Base-by-base conservation (phyloP, 352 stramenopile species). In the Globisporangium spiculum region DNA sequence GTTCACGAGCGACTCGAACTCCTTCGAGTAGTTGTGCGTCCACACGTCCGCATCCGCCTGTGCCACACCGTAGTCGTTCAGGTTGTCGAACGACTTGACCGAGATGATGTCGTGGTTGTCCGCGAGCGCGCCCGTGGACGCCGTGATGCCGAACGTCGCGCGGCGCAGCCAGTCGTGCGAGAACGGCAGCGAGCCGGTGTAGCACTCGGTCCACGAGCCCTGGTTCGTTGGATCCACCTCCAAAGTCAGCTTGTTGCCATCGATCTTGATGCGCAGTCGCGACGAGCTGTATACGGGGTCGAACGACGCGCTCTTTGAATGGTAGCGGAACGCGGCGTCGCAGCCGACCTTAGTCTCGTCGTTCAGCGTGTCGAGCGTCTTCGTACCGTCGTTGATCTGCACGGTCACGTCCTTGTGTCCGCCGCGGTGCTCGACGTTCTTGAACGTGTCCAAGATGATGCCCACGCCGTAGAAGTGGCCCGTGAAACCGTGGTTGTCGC, bases 1-100 rank as follows among this genome's bases (percentile, higher is more conserved):
- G 36, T 83, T 75, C 68, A 94, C 71, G 55, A 94, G 74, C 24
- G 77, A 77, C 30, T 78, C 68, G 58, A 92, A 92, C 65, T 96
- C 77, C 72, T 96, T 95, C 58, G 88, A 94, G 73, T 91, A 93
- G 75, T 92, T 92, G 76, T 92, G 86, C 69, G 77, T 83, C 83
- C 80, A 90, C 54, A 91, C 85, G 54, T 92, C 81, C 20, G 80
- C 76, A 70, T 96, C 86, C 12, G 80, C 78, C 57, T 78, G 73
- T 20, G 68, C 68, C 36, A 96, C 68, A 48, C 76, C 79, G 24
- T 73, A 78, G 55, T 93, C 84, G 41, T 91, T 74, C 26, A 75
- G 38, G 57, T 91, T 68, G 62, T 91, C 81, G 70, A 91, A 94
- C 22, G 79, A 71, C 57, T 82, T 67, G 48, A 94, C 76, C 52